Conservation (phyloP, 169 alveolate genomes). For the Plasmodium ovale region DNA sequence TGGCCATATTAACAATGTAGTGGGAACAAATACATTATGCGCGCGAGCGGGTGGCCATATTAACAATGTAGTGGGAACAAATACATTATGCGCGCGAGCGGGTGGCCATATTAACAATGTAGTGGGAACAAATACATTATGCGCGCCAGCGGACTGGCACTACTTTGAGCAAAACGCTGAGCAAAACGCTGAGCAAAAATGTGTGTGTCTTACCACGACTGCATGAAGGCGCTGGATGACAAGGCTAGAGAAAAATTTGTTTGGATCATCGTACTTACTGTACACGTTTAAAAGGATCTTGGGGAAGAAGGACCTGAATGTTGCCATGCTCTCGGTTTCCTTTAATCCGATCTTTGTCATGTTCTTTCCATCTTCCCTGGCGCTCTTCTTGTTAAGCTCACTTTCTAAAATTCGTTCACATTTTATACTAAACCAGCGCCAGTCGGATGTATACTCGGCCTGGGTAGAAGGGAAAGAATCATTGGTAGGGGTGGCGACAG, state of each 20-base stretch:
- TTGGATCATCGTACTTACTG: conserved; percentile 32
- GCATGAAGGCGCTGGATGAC: conserved; percentile 54
- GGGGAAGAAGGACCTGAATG: conserved; percentile 40
- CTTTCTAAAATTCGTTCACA: conserved; percentile 45
- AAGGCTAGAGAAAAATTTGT: conserved; percentile 22
- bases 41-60: too few species aligned
- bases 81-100: too few species aligned
- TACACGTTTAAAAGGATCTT: conserved; percentile 37
- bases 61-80: too few species aligned
- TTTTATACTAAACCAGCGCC: conserved; percentile 72
- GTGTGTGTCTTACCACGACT: conserved; percentile 20
- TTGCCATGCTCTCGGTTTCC: conserved; percentile 28
- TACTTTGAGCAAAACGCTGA: too few species aligned
- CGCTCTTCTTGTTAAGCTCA: conserved; percentile 14
- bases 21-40: too few species aligned
- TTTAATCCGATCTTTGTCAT: not conserved
- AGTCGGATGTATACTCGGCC: conserved; percentile 54
- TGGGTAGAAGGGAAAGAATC: not conserved
- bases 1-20: too few species aligned
- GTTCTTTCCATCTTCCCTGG: conserved; percentile 7
- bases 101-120: too few species aligned
- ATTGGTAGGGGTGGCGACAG: too few species aligned
- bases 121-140: too few species aligned
- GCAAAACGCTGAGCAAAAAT: not conserved
- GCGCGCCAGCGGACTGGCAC: too few species aligned